A percentile compares a stretch with the other conserved stretches of the same genome.
Evolutionary conservation across 805 yeast genomes (phyloP).

Genomic region (Saturnispora silvae): DNA sequence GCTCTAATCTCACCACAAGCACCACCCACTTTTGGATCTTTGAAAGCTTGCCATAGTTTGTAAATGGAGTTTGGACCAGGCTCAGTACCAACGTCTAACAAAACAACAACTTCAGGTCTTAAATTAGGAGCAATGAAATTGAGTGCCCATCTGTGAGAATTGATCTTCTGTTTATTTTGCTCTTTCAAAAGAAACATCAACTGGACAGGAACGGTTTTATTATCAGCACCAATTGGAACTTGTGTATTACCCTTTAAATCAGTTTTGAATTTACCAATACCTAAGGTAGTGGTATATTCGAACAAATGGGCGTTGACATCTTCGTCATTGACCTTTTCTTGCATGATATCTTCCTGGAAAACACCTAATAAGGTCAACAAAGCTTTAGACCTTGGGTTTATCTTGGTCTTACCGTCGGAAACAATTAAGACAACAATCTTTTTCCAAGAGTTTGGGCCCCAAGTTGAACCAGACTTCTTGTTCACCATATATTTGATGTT

Average conservation of each 20-base stretch:
- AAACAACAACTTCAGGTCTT: slow-evolving; percentile 70
- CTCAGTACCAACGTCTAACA: slow-evolving; percentile 90
- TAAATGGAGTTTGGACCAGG: slow-evolving; percentile 81
- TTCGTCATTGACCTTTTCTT: slow-evolving; percentile 72
- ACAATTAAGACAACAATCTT: slow-evolving; percentile 82
- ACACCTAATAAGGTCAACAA: slow-evolving; percentile 78
- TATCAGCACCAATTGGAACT: slow-evolving; percentile 55
- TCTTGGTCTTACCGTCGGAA: slow-evolving; percentile 81
- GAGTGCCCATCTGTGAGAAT: slow-evolving; percentile 94
- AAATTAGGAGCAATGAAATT: slow-evolving; percentile 79
- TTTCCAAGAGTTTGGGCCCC: slow-evolving; percentile 95
- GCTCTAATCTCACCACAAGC: slow-evolving; percentile 96
- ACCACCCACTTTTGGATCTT: slow-evolving; percentile 78
- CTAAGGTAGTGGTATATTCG: slow-evolving; percentile 87
- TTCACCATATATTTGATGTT: slow-evolving; percentile 70
- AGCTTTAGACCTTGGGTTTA: slow-evolving; percentile 68
- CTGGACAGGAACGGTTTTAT: slow-evolving; percentile 64
- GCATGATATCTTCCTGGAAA: slow-evolving; percentile 91
- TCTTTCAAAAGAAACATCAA: slow-evolving; percentile 82
- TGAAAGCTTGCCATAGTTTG: slow-evolving; percentile 80
- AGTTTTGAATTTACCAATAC: slow-evolving; percentile 37
- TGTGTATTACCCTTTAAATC: slow-evolving; percentile 41
- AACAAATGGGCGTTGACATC: slow-evolving; percentile 80
- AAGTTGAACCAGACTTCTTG: slow-evolving; percentile 32
- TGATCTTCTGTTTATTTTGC: slow-evolving; percentile 79